Evolutionary conservation across 768 basidiomycete species (phyloP), one percentile per base, ranked within the genome.

Genomic region (Leccinum subgranulosum): DNA sequence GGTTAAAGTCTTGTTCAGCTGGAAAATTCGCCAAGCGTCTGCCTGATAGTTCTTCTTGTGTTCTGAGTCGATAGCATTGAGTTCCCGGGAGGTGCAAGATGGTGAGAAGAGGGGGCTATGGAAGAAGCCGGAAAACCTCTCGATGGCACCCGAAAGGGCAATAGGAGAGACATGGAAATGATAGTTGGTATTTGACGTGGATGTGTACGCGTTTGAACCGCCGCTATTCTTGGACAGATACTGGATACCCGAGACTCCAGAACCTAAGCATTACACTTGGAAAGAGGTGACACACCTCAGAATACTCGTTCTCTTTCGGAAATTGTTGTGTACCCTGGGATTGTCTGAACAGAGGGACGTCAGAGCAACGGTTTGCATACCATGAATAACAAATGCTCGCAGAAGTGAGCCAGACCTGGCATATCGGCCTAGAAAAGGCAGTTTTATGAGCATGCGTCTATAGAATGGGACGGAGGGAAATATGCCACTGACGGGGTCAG

Each of bases 331-430:
- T 92, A 19, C 91, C 90, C 90, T 92, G 41, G 59, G 41, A 23
- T 36, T 34, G 45, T 23, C 54, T 62, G 31, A 55, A 25, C 28
- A 54, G 53, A 11, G 1, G 52, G 15, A 29, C 11, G 11, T 3
- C 15, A 48, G 1, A 11, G 25, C 14, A 39, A 46, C 8, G 33
- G 6, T 31, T 8, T 5, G 71, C 85, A 60, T 64, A 94, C 95
- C 87, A 99, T 92, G 74, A 99, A 99, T 60, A 97, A 74, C 50
- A 99, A 70, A 72, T 99, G 96, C 71, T 99, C 96, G 75, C 94
- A 95, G 69, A 95, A 95, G 73, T 96, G 93, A 49, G 94, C 94
- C 46, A 95, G 80, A 11, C 94, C 94, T 10, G 91, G 94, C 82
- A 94, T 89, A 68, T 96, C 93, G 69, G 82, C 85, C 85, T 91